These are phyloP conservation scores for Cutaneotrichosporon dermatis DNA, from an alignment of 1,284 basidiomycete genomes.

Conservation along the genomic window DNA sequence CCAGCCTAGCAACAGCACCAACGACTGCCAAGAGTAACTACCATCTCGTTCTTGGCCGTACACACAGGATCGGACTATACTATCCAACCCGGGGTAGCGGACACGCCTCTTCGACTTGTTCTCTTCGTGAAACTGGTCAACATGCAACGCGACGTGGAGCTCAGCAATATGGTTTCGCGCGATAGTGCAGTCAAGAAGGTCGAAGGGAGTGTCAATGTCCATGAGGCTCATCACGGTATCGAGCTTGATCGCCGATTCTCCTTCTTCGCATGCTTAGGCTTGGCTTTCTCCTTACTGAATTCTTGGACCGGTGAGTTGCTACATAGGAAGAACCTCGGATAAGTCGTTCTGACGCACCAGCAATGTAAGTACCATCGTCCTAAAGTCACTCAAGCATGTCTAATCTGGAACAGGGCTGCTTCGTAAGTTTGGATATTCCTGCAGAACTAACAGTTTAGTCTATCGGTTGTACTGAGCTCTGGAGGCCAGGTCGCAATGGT, in stretches of 20 bases:
- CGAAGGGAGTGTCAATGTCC: conserved; percentile 3
- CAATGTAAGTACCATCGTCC: conserved; percentile 4
- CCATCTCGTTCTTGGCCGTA: too few species aligned
- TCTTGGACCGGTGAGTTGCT: conserved; percentile 19
- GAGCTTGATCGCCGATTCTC: conserved; percentile 23
- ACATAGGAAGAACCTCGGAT: too few species aligned
- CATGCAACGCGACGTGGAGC: neutral
- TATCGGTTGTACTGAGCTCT: conserved; percentile 29
- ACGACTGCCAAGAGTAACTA: too few species aligned
- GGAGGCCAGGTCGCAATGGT: conserved; percentile 41
- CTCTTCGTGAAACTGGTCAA: neutral
- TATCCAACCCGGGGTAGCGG: too few species aligned
- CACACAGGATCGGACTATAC: too few species aligned
- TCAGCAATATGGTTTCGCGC: neutral
- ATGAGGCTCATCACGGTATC: neutral
- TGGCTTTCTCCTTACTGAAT: conserved; percentile 24
- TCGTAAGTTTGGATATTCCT: neutral
- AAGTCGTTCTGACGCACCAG: conserved; percentile 7
- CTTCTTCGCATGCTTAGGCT: conserved; percentile 16
- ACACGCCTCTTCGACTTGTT: neutral
- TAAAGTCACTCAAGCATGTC: neutral
- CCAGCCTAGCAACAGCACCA: too few species aligned
- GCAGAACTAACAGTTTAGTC: neutral
- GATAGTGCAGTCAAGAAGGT: neutral
- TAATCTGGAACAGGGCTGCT: conserved; percentile 5